Percentiles rank a stretch among this genome's conserved stretches.
phyloP scores from a whole-genome alignment of 257 asterid species.

The Ophiorrhiza pumila region DNA sequence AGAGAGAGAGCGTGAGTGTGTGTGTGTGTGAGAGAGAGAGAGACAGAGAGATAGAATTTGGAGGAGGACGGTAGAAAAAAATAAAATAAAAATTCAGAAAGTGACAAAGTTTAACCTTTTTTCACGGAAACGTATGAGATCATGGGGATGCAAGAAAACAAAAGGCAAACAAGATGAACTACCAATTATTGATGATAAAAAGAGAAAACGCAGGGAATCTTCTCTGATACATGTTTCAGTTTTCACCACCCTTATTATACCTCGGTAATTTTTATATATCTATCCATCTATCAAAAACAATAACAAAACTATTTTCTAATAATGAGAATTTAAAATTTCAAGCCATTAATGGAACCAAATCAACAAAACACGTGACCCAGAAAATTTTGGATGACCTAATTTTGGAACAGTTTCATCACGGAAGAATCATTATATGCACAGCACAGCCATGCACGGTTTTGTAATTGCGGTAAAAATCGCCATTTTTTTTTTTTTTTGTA shows the following conservation, averaged over 20 bases:
- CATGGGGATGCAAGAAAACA: conserved; percentile 28
- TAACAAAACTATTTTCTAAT: neutral
- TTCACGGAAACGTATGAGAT: conserved; percentile 47
- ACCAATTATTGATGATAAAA: conserved; percentile 39
- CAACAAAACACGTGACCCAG: neutral
- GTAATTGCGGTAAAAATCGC: neutral
- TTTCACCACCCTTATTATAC: conserved; percentile 26
- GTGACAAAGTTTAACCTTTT: conserved; percentile 41
- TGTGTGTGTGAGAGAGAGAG: neutral
- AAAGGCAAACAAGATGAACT: conserved; percentile 42
- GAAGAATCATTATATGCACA: neutral
- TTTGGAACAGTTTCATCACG: neutral
- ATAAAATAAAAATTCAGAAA: conserved; percentile 13
- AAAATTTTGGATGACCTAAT: conserved; percentile 1
- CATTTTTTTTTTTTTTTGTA: too few relatives aligned
- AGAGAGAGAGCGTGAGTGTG: neutral
- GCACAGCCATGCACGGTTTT: conserved; percentile 7
- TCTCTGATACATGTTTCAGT: conserved; percentile 36
- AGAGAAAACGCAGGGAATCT: conserved; percentile 45
- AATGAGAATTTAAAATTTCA: neutral
- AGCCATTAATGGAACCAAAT: neutral
- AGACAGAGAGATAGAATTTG: neutral
- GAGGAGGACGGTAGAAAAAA: neutral
- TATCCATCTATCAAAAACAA: neutral
- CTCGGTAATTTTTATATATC: neutral